These are phyloP conservation scores for Xylaria acuta DNA, from an alignment of 495 filamentous ascomycete species.

Conservation along the genomic window DNA sequence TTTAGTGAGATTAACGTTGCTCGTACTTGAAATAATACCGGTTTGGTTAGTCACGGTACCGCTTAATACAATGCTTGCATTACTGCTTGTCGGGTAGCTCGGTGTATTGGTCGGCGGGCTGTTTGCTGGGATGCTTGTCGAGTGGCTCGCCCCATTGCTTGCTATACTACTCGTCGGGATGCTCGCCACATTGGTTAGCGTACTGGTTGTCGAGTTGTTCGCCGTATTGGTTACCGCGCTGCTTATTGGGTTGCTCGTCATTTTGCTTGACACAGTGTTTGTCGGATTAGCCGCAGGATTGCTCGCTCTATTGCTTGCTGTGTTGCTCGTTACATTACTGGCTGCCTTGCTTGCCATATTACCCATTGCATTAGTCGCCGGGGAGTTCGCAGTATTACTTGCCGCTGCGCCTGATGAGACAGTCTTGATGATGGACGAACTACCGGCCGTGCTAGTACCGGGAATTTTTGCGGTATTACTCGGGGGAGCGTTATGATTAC, in stretches of 20 bases:
- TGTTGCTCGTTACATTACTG: not conserved
- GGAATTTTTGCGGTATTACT: not conserved
- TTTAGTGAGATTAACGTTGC: not conserved
- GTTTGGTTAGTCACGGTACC: not conserved
- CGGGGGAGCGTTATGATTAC: not conserved
- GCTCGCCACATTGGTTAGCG: not conserved
- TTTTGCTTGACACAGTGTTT: not conserved
- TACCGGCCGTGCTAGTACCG: not conserved
- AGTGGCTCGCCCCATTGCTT: not conserved
- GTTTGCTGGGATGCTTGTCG: conserved; percentile 3
- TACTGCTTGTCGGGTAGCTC: not conserved
- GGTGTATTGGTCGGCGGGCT: not conserved
- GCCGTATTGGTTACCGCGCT: not conserved
- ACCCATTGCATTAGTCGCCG: not conserved
- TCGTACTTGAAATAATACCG: not conserved
- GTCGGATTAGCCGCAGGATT: not conserved
- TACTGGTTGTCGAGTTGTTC: not conserved
- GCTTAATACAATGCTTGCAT: not conserved
- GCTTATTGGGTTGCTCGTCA: not conserved
- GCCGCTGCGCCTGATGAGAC: not conserved
- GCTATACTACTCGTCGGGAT: not conserved
- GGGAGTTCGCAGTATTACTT: conserved; percentile 4
- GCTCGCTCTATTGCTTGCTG: not conserved
- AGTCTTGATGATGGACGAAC: not conserved
- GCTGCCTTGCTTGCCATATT: not conserved